A percentile compares a stretch with the other conserved stretches of the same genome.
Evolutionary conservation across 2,329 filamentous ascomycete species (phyloP).

Genomic region (Lachnellula arida): DNA sequence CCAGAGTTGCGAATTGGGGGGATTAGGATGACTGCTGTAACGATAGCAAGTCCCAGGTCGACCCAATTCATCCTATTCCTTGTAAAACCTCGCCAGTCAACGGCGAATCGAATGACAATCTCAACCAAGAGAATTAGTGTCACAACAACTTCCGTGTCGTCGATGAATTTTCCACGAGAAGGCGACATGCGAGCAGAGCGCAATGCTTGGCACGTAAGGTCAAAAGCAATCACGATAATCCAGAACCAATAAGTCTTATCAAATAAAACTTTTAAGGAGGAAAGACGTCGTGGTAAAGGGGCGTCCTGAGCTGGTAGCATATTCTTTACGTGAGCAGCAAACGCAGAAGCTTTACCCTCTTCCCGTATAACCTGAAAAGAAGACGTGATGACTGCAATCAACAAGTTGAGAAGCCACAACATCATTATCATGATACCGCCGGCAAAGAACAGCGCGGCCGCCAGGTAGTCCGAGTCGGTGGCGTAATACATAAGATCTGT

Average conservation of each 20-base stretch:
- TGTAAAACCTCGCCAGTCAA: conserved; percentile 79
- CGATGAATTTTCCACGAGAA: conserved; percentile 58
- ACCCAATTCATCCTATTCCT: conserved; percentile 69
- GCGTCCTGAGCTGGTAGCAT: conserved; percentile 27
- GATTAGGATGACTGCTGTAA: conserved; percentile 80
- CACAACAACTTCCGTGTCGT: conserved; percentile 66
- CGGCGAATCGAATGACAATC: conserved; percentile 71
- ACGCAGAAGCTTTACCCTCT: conserved; percentile 90
- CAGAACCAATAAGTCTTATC: conserved; percentile 71
- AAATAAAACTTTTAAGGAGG: conserved; percentile 64
- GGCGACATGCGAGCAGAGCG: conserved; percentile 72
- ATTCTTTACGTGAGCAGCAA: conserved; percentile 65
- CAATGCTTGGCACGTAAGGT: conserved; percentile 72
- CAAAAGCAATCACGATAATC: conserved; percentile 75
- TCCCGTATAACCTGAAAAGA: conserved; percentile 98
- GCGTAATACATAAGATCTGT: conserved; percentile 92
- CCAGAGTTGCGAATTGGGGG: conserved; percentile 71
- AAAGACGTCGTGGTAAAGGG: conserved; percentile 37
- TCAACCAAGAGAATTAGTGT: conserved; percentile 77
- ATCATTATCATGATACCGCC: conserved; percentile 83
- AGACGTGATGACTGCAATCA: conserved; percentile 95
- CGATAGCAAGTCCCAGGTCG: conserved; percentile 73
- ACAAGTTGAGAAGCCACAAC: conserved; percentile 91
- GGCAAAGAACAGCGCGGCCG: conserved; percentile 73
- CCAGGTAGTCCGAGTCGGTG: conserved; percentile 84